Evolutionary conservation across 495 filamentous ascomycete genomes (phyloP).

Genomic region (Penicillium alfredii): DNA sequence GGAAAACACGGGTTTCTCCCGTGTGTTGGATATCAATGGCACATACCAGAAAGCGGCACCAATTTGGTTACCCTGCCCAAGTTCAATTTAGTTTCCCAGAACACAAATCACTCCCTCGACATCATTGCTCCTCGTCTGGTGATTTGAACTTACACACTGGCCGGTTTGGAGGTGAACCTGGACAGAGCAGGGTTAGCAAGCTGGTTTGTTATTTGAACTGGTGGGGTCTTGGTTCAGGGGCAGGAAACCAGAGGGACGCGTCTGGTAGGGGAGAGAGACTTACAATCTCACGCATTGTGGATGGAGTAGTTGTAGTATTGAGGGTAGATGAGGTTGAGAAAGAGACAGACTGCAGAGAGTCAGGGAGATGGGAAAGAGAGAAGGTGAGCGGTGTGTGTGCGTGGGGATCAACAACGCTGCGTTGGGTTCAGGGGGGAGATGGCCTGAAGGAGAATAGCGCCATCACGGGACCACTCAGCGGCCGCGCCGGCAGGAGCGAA

Average conservation of each 20-base stretch:
- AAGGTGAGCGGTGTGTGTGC: conserved; percentile 33
- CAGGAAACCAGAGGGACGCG: conserved; percentile 31
- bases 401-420: conserved; percentile 34
- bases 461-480: conserved; percentile 24
- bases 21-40: too few relatives aligned
- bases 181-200: conserved; percentile 34
- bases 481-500: conserved; percentile 23
- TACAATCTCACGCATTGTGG: conserved; percentile 95
- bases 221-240: conserved; percentile 44
- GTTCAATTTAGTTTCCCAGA: conserved; percentile 24
- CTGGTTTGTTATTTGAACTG: conserved; percentile 35
- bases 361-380: conserved; percentile 13
- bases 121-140: conserved; percentile 7
- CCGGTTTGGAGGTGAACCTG: conserved; percentile 98
- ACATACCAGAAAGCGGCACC: conserved; percentile 98
- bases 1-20: conserved; percentile 2
- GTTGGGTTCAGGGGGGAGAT: conserved; percentile 24
- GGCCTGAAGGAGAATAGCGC: conserved; percentile 22
- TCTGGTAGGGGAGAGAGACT: conserved; percentile 40
- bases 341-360: conserved; percentile 9
- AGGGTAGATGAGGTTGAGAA: conserved; percentile 15
- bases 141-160: conserved; percentile 73
- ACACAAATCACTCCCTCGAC: conserved; percentile 4
- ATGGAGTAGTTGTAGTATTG: conserved; percentile 40
- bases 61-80: conserved; percentile 92